Evolutionary conservation across 805 yeast genomes (phyloP).

Genomic region (Starmera dryadoides): DNA sequence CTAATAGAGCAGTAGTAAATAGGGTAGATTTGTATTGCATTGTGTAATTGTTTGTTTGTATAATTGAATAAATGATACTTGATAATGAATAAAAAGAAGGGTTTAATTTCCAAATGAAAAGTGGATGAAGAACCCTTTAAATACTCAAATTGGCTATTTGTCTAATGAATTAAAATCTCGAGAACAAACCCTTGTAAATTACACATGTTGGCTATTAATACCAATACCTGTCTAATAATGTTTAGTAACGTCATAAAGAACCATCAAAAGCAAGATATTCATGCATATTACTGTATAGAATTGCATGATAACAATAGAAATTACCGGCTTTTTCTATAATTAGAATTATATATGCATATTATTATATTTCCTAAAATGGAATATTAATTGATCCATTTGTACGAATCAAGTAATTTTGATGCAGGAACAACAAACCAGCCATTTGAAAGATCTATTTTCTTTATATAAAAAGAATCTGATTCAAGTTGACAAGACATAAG

Average conservation of each 20-base stretch:
- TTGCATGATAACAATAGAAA: background rate
- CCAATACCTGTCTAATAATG: too few species aligned
- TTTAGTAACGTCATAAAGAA: too few species aligned
- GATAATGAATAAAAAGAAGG: too few species aligned
- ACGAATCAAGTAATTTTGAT: background rate
- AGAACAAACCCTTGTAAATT: too few species aligned
- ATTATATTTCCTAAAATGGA: background rate
- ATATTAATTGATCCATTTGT: background rate
- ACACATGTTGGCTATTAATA: too few species aligned
- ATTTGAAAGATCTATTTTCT: too few species aligned
- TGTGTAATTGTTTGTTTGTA: slow-evolving; percentile 3
- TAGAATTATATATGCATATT: background rate
- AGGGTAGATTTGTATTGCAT: slow-evolving; percentile 33
- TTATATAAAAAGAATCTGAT: background rate
- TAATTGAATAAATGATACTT: background rate
- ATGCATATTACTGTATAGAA: background rate
- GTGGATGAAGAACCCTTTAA: background rate
- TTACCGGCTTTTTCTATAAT: background rate
- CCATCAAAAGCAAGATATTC: background rate
- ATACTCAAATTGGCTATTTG: background rate
- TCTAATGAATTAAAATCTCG: background rate
- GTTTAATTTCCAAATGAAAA: background rate
- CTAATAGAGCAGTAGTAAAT: slow-evolving; percentile 30
- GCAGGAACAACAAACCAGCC: background rate
- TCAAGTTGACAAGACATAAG: background rate